Evolutionary conservation across 2,329 filamentous ascomycete species (phyloP).

Genomic region (Chaetomiaceae sp.): DNA sequence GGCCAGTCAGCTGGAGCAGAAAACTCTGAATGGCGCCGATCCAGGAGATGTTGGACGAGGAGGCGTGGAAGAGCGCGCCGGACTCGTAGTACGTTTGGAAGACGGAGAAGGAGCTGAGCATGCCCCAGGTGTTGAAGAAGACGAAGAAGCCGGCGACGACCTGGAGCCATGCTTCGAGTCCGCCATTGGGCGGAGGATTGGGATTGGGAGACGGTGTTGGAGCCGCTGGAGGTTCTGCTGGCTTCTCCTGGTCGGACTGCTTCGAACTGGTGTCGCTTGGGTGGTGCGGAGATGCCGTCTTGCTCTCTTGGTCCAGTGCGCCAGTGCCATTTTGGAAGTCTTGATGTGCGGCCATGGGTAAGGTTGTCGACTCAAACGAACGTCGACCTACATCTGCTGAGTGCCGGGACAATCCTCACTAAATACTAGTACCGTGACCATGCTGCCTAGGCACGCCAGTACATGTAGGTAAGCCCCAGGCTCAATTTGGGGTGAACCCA

Average conservation of each 20-base stretch:
- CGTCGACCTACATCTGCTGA: no score
- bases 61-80: constrained; percentile 29
- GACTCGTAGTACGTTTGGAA: constrained; percentile 48
- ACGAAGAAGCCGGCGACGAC: constrained; percentile 46
- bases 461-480: no score
- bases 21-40: constrained; percentile 49
- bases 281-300: background rate
- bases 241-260: background rate
- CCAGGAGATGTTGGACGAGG: constrained; percentile 42
- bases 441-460: no score
- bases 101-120: constrained; percentile 46
- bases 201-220: background rate
- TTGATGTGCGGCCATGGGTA: background rate
- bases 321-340: background rate
- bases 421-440: no score
- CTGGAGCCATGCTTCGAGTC: constrained; percentile 49
- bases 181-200: constrained; percentile 37
- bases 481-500: background rate
- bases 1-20: constrained; percentile 44
- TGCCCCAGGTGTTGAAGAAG: constrained; percentile 53
- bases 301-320: no score
- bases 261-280: background rate
- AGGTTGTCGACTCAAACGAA: no score
- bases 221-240: background rate
- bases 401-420: no score